Evolutionary conservation across 345 rosid species (phyloP).

Genomic region (Lepidium sativum): DNA sequence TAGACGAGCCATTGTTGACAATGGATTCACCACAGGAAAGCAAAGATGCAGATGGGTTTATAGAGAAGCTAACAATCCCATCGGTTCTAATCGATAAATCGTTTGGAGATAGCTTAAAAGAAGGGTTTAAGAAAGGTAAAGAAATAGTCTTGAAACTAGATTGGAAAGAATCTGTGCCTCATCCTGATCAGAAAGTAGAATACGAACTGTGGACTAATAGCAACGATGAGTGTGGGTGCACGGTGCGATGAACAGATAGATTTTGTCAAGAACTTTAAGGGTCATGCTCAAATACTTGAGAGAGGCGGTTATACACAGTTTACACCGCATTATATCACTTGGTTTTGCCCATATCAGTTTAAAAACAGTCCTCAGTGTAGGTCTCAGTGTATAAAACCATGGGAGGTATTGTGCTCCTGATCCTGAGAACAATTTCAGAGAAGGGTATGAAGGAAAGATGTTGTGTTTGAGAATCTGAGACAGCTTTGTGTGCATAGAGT

Average conservation of each 20-base stretch:
- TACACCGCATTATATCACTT: slow-evolving; percentile 90
- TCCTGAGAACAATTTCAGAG: slow-evolving; percentile 72
- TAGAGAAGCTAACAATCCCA: slow-evolving; percentile 74
- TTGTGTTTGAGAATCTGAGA: slow-evolving; percentile 88
- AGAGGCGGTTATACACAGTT: slow-evolving; percentile 69
- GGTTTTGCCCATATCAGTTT: slow-evolving; percentile 80
- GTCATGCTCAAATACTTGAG: slow-evolving; percentile 92
- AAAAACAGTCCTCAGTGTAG: slow-evolving; percentile 61
- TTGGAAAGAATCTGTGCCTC: slow-evolving; percentile 94
- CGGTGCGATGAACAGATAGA: slow-evolving; percentile 88
- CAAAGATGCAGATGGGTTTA: slow-evolving; percentile 42
- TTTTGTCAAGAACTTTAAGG: slow-evolving; percentile 76
- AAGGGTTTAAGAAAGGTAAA: slow-evolving; percentile 55
- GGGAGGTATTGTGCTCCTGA: slow-evolving; percentile 98
- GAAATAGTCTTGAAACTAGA: slow-evolving; percentile 57
- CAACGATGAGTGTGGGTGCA: slow-evolving; percentile 89
- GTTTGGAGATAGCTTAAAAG: slow-evolving; percentile 58
- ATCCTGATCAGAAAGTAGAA: slow-evolving; percentile 88
- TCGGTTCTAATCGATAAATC: slow-evolving; percentile 72
- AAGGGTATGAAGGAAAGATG: slow-evolving; percentile 91
- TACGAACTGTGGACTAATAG: slow-evolving; percentile 94
- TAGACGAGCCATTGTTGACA: slow-evolving; percentile 74
- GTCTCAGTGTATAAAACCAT: slow-evolving; percentile 89
- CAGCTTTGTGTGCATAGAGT: slow-evolving; percentile 95
- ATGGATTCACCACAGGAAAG: slow-evolving; percentile 84